These are phyloP conservation scores for Cryptococcus amylolentus DNA, from an alignment of 1,284 basidiomycete species.

Conservation along the genomic window DNA sequence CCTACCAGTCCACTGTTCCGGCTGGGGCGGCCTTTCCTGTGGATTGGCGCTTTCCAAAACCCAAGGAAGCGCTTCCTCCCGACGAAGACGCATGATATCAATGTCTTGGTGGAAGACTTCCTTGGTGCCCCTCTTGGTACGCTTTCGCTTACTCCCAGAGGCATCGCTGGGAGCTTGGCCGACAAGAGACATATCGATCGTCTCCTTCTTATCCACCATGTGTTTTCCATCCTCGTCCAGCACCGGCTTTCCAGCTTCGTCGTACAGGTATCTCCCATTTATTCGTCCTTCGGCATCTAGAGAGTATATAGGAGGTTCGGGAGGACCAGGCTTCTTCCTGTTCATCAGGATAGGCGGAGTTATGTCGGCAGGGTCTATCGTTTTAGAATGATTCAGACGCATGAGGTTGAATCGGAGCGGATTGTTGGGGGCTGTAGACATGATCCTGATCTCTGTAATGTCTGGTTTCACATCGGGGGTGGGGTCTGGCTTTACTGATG, in stretches of 20 bases:
- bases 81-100: slow-evolving; percentile 36
- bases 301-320: slow-evolving; percentile 27
- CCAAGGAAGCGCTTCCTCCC: slow-evolving; percentile 47
- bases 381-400: slow-evolving; percentile 30
- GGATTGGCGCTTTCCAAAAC: slow-evolving; percentile 37
- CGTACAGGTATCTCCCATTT: slow-evolving; percentile 39
- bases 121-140: slow-evolving; percentile 27
- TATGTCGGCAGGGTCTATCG: slow-evolving; percentile 33
- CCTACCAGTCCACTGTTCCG: slow-evolving; percentile 44
- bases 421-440: slow-evolving; percentile 22
- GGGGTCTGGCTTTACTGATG: slow-evolving; percentile 12
- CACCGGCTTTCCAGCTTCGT: slow-evolving; percentile 37
- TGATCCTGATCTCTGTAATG: slow-evolving; percentile 39
- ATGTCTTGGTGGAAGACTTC: slow-evolving; percentile 45
- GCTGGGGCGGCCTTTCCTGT: slow-evolving; percentile 17
- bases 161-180: slow-evolving; percentile 24
- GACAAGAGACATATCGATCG: slow-evolving; percentile 38
- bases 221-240: slow-evolving; percentile 38
- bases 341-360: slow-evolving; percentile 36
- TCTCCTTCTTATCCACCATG: slow-evolving; percentile 30
- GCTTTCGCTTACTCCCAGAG: slow-evolving; percentile 11
- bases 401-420: slow-evolving; percentile 40
- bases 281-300: slow-evolving; percentile 36
- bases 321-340: slow-evolving; percentile 39
- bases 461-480: slow-evolving; percentile 9